Conservation (phyloP, 1,284 basidiomycete species). For the Puccinia novopanici region DNA sequence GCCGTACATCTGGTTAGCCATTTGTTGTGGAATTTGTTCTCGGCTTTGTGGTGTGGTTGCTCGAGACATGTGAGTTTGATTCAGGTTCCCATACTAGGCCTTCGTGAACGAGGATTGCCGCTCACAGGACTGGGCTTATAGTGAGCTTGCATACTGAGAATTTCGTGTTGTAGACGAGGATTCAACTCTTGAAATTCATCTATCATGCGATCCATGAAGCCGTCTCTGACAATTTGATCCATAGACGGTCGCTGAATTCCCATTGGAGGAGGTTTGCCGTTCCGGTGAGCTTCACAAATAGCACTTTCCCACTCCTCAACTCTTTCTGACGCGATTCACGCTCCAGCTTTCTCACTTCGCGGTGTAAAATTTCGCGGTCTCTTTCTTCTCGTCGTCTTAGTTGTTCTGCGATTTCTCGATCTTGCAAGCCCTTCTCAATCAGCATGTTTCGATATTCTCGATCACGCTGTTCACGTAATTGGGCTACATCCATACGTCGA, state of each 20-base stretch:
- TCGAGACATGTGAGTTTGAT: conserved; percentile 4
- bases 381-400: conserved; percentile 36
- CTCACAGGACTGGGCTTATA: conserved; percentile 14
- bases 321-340: conserved; percentile 30
- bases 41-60: conserved; percentile 1
- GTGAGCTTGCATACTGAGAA: conserved; percentile 17
- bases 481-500: conserved; percentile 6
- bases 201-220: conserved; percentile 28
- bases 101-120: not conserved
- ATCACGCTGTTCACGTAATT: conserved; percentile 34
- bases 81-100: conserved; percentile 7
- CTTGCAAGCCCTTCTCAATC: conserved; percentile 47
- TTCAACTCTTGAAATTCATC: conserved; percentile 31
- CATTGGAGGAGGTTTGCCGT: conserved; percentile 41
- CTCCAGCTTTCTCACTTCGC: conserved; percentile 26
- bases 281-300: conserved; percentile 21
- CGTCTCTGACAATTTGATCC: conserved; percentile 30
- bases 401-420: conserved; percentile 44
- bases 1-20: not conserved
- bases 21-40: conserved; percentile 17
- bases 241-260: conserved; percentile 36
- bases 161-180: conserved; percentile 44
- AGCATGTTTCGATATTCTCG: conserved; percentile 36
- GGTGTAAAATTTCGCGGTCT: conserved; percentile 31
- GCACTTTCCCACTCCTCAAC: conserved; percentile 17